Evolutionary conservation across 116 monocot genomes (phyloP).

Genomic region (Zostera marina): DNA sequence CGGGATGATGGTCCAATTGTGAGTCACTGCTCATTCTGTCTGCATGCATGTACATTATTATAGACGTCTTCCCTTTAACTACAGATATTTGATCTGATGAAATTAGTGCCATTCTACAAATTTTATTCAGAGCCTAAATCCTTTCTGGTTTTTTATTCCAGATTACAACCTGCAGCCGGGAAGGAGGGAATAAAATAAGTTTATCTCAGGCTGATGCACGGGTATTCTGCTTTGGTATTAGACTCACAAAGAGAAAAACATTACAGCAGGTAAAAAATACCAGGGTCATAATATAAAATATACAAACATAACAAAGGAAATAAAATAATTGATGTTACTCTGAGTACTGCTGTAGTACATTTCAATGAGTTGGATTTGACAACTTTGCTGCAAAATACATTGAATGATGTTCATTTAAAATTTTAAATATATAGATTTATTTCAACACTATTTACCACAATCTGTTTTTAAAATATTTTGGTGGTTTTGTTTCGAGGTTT

Average conservation of each 20-base stretch:
- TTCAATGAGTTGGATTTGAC: too few species aligned
- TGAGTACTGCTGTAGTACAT: too few species aligned
- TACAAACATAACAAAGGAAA: too few species aligned
- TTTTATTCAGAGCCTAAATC: background rate
- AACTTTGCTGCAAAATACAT: too few species aligned
- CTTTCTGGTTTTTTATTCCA: slow-evolving; percentile 2
- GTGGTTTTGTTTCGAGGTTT: too few species aligned
- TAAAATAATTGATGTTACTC: background rate
- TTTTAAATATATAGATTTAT: too few species aligned
- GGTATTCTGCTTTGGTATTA: slow-evolving; percentile 57
- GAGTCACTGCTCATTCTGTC: slow-evolving; percentile 6
- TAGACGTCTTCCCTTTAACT: background rate
- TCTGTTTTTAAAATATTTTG: too few species aligned
- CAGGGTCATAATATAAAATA: background rate
- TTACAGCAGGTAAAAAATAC: slow-evolving; percentile 40
- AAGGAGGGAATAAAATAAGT: slow-evolving; percentile 62
- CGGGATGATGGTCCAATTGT: slow-evolving; percentile 79
- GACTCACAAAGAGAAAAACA: slow-evolving; percentile 40
- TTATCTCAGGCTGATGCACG: slow-evolving; percentile 53
- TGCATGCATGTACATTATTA: background rate
- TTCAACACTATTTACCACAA: too few species aligned
- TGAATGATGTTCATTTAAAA: too few species aligned
- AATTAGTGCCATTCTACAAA: background rate
- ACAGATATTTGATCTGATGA: background rate
- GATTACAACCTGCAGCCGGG: slow-evolving; percentile 49